Conservation (phyloP, 2,329 filamentous ascomycete species). For the Paecilomyces niveus region DNA sequence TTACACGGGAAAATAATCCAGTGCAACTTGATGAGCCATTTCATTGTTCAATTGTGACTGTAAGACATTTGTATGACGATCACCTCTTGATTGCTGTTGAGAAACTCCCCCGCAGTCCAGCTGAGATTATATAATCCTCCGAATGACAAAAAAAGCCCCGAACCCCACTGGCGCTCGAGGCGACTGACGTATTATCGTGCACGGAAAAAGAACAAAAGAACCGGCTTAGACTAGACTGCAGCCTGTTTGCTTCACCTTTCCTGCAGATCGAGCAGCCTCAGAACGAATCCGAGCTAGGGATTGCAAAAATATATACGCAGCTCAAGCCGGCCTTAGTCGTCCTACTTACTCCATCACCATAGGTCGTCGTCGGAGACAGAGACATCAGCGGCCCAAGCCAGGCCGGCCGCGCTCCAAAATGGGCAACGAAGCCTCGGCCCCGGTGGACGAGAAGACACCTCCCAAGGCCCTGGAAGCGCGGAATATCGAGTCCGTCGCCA, state of each 20-base stretch:
- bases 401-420: slow-evolving; percentile 45
- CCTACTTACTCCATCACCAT: slow-evolving; percentile 29
- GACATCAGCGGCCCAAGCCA: slow-evolving; percentile 31
- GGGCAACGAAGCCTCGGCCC: slow-evolving; percentile 75
- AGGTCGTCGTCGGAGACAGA: slow-evolving; percentile 43
- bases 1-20: background rate
- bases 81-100: background rate
- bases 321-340: background rate
- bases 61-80: background rate
- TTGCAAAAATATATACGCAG: background rate
- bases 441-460: slow-evolving; percentile 56
- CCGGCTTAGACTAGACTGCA: background rate
- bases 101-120: background rate
- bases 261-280: background rate
- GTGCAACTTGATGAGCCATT: background rate
- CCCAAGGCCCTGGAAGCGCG: slow-evolving; percentile 62
- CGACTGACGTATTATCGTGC: background rate
- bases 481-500: slow-evolving; percentile 67
- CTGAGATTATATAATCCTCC: background rate
- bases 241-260: background rate
- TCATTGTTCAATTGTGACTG: background rate
- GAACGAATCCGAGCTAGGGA: background rate
- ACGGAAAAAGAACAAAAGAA: background rate
- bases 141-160: background rate
- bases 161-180: background rate